Evolutionary conservation across 1,284 basidiomycete genomes (phyloP).

Genomic region (Tylopilus sp.): DNA sequence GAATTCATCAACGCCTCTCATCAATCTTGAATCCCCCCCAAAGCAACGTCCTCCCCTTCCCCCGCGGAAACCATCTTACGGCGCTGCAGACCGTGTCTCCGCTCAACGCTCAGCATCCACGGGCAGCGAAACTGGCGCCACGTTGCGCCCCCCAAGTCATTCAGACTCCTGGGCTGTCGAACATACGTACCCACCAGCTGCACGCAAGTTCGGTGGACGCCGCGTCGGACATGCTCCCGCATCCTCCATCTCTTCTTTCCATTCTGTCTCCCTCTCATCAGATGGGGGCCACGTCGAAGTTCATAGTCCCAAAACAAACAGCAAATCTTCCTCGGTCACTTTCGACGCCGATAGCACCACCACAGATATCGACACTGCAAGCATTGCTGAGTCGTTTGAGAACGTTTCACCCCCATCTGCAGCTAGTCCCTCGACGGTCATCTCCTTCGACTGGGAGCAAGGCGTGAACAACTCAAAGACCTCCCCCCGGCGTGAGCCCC

Average conservation of each 20-base stretch:
- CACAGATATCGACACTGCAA: constrained; percentile 49
- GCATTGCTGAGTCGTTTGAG: constrained; percentile 68
- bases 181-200: constrained; percentile 51
- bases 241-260: constrained; percentile 75
- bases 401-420: constrained; percentile 51
- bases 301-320: constrained; percentile 17
- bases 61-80: constrained; percentile 58
- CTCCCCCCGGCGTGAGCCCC: constrained; percentile 40
- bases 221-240: constrained; percentile 50
- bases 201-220: constrained; percentile 35
- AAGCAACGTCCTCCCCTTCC: constrained; percentile 53
- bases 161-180: constrained; percentile 49
- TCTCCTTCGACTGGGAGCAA: constrained; percentile 44
- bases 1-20: constrained; percentile 42
- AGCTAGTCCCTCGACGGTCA: constrained; percentile 43
- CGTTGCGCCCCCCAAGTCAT: constrained; percentile 34
- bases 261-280: constrained; percentile 75
- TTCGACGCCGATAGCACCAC: constrained; percentile 39
- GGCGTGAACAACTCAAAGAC: constrained; percentile 29
- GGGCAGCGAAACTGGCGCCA: constrained; percentile 16
- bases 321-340: constrained; percentile 40
- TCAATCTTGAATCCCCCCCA: constrained; percentile 50
- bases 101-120: constrained; percentile 30
- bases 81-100: constrained; percentile 37
- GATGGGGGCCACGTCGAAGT: constrained; percentile 49